Evolutionary conservation across 768 basidiomycete species (phyloP).

Genomic region (Rhizopogon vinicolor): DNA sequence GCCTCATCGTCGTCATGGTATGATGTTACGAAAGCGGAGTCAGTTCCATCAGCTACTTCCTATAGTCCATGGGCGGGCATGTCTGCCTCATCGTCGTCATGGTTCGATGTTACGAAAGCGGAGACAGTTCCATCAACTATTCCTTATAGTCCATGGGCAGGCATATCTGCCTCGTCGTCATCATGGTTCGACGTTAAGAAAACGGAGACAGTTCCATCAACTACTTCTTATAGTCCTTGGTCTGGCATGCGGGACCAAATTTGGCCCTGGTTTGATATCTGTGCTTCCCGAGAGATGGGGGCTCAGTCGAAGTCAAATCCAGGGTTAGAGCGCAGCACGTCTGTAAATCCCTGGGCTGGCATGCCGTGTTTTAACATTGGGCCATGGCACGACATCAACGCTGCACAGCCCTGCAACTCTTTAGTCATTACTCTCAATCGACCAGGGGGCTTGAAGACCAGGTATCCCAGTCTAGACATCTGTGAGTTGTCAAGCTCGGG

Average conservation of each 20-base stretch:
- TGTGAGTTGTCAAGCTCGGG: constrained; percentile 16
- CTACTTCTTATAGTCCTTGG: not conserved
- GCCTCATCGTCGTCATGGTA: not conserved
- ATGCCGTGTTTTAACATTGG: constrained; percentile 28
- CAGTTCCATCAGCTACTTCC: not conserved
- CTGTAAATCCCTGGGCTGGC: constrained; percentile 5
- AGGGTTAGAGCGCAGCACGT: not conserved
- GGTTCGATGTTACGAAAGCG: not conserved
- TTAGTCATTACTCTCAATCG: not conserved
- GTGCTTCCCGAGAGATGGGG: not conserved
- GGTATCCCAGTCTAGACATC: constrained; percentile 23
- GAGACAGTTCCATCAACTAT: not conserved
- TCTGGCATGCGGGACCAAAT: not conserved
- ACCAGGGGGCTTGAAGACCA: constrained; percentile 2
- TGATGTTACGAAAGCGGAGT: not conserved
- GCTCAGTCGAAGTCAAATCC: not conserved
- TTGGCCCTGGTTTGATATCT: constrained; percentile 1
- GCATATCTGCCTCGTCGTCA: not conserved
- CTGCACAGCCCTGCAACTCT: not conserved
- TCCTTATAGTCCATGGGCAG: not conserved
- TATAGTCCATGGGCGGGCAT: not conserved
- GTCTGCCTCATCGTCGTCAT: not conserved
- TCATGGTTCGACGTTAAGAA: not conserved
- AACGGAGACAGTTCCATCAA: not conserved
- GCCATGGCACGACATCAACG: constrained; percentile 20